Evolutionary conservation across 257 asterid genomes (phyloP).

Genomic region (Solanum clarkiae): DNA sequence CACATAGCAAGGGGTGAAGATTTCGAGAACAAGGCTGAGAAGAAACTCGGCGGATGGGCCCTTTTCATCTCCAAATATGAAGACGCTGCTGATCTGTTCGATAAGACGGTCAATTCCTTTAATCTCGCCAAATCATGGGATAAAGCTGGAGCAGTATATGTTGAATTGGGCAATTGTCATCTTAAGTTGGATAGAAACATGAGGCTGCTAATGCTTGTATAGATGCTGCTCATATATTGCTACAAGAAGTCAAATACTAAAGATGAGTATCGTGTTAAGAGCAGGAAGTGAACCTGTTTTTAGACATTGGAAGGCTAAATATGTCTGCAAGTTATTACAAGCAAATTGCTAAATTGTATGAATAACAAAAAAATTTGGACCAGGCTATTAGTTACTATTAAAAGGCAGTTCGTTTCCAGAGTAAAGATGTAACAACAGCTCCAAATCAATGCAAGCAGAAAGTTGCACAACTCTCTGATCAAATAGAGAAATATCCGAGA

Average conservation of each 20-base stretch:
- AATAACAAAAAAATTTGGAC: slow-evolving; percentile 74
- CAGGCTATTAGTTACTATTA: slow-evolving; percentile 73
- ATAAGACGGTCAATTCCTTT: slow-evolving; percentile 73
- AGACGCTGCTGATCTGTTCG: slow-evolving; percentile 79
- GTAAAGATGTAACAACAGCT: slow-evolving; percentile 69
- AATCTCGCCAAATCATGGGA: slow-evolving; percentile 97
- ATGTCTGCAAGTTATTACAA: slow-evolving; percentile 95
- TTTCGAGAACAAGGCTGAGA: slow-evolving; percentile 76
- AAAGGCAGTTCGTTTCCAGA: slow-evolving; percentile 77
- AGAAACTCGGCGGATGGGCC: slow-evolving; percentile 76
- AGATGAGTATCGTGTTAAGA: slow-evolving; percentile 75
- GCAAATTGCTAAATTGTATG: slow-evolving; percentile 91
- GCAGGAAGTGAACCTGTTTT: slow-evolving; percentile 62
- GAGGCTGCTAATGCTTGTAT: slow-evolving; percentile 86
- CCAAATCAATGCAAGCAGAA: slow-evolving; percentile 96
- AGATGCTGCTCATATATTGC: slow-evolving; percentile 71
- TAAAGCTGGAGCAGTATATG: slow-evolving; percentile 77
- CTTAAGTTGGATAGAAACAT: slow-evolving; percentile 91
- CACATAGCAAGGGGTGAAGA: slow-evolving; percentile 61
- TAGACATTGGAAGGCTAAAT: slow-evolving; percentile 90
- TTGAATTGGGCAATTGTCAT: slow-evolving; percentile 72
- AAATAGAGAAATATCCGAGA: slow-evolving; percentile 73
- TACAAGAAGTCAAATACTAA: slow-evolving; percentile 60
- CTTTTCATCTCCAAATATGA: slow-evolving; percentile 70
- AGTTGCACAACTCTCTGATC: slow-evolving; percentile 85